Evolutionary conservation across 306 rosid genomes (phyloP).

Genomic region (Pterocarpus macrocarpus): DNA sequence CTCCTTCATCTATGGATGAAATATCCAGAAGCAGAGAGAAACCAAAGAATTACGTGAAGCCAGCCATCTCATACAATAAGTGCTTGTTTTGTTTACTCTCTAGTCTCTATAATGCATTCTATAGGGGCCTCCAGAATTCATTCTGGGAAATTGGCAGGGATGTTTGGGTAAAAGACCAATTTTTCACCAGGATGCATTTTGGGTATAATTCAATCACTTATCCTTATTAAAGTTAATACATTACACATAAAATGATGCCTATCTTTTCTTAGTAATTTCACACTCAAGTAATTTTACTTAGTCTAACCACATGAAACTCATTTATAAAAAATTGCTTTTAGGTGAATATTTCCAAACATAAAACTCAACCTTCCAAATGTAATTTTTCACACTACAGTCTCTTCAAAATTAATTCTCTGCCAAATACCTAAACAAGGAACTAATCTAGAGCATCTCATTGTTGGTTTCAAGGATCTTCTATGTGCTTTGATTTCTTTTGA

Average conservation of each 20-base stretch:
- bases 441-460: not conserved
- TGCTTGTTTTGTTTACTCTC: not conserved
- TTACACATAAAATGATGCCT: not conserved
- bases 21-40: conserved; percentile 30
- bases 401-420: not conserved
- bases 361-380: conserved; percentile 4
- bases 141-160: not conserved
- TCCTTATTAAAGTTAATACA: not conserved
- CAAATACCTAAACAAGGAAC: not conserved
- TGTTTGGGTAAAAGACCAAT: not conserved
- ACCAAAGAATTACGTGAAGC: conserved; percentile 8
- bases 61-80: conserved; percentile 13
- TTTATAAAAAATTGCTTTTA: not conserved
- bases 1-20: conserved; percentile 17
- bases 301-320: not conserved
- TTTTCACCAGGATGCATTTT: not conserved
- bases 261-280: not conserved
- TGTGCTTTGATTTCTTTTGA: too few relatives aligned
- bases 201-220: not conserved
- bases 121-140: not conserved
- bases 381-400: conserved; percentile 14
- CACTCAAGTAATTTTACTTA: not conserved
- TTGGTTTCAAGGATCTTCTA: too few relatives aligned
- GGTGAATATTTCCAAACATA: not conserved
- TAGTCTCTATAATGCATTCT: conserved; percentile 12